A percentile compares a stretch with the other conserved stretches of the same genome.
Conservation (phyloP, 306 rosid species). For the Glycyrrhiza uralensis region DNA sequence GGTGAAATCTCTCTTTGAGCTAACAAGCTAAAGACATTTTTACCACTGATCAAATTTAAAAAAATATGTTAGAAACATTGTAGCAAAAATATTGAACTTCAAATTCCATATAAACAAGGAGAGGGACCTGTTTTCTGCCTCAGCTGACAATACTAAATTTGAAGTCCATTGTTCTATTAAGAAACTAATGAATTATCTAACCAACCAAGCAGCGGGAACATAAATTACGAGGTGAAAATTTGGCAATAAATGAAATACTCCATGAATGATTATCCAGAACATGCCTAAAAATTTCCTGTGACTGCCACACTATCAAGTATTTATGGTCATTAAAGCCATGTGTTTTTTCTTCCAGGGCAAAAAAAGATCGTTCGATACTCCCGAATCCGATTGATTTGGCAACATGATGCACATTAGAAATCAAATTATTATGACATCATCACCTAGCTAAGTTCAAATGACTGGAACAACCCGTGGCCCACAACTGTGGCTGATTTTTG, state of each 20-base stretch:
- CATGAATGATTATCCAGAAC: background rate
- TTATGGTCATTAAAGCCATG: background rate
- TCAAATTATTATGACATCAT: conserved; percentile 2
- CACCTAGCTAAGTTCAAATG: background rate
- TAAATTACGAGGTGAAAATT: background rate
- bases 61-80: background rate
- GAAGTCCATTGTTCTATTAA: background rate
- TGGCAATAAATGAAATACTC: background rate
- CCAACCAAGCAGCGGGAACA: background rate
- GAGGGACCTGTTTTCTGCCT: background rate
- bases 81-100: background rate
- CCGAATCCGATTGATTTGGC: background rate
- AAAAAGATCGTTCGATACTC: background rate
- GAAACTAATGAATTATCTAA: conserved; percentile 2
- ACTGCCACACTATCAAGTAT: background rate
- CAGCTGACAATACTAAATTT: background rate
- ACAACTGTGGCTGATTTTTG: background rate
- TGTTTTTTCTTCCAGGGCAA: background rate
- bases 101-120: background rate
- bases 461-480: background rate
- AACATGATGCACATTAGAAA: background rate
- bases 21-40: conserved; percentile 39
- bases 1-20: conserved; percentile 46
- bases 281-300: background rate
- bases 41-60: conserved; percentile 29